These are phyloP conservation scores for Sugiyamaella xylanicola DNA, from an alignment of 1,139 yeast species.

Conservation along the genomic window DNA sequence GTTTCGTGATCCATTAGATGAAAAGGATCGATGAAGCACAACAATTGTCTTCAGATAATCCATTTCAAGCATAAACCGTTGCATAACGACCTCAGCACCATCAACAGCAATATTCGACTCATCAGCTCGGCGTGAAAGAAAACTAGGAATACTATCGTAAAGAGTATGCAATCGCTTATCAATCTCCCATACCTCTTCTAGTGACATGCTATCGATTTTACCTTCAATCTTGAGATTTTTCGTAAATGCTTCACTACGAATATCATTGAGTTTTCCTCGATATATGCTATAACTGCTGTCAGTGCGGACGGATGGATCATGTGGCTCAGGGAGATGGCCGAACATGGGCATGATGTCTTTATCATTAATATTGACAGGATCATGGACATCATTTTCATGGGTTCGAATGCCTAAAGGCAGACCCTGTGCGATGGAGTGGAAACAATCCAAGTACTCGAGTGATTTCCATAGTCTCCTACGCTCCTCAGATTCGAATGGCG, in stretches of 20 bases:
- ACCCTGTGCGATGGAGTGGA: conserved; percentile 39
- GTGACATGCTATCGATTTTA: conserved; percentile 24
- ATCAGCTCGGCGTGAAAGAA: conserved; percentile 30
- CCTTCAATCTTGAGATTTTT: conserved; percentile 26
- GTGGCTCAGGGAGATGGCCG: conserved; percentile 27
- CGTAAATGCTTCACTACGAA: conserved; percentile 26
- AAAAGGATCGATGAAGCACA: conserved; percentile 39
- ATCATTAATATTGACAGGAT: conserved; percentile 36
- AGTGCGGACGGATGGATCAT: conserved; percentile 29
- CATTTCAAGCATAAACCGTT: conserved; percentile 39
- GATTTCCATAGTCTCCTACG: conserved; percentile 40
- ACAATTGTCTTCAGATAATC: conserved; percentile 38
- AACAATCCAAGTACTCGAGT: conserved; percentile 35
- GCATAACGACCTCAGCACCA: conserved; percentile 35
- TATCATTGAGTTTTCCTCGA: conserved; percentile 27
- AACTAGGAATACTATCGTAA: conserved; percentile 33
- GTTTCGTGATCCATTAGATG: conserved; percentile 29
- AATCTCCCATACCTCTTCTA: conserved; percentile 31
- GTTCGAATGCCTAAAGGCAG: conserved; percentile 37
- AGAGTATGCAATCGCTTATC: conserved; percentile 34
- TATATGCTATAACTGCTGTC: conserved; percentile 33
- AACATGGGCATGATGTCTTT: conserved; percentile 30
- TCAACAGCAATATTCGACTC: conserved; percentile 30
- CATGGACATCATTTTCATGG: conserved; percentile 37
- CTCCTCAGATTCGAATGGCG: conserved; percentile 40